Base-by-base conservation (phyloP, 371 early-diverging fungal genomes). In the Saksenaea vasiformis region DNA sequence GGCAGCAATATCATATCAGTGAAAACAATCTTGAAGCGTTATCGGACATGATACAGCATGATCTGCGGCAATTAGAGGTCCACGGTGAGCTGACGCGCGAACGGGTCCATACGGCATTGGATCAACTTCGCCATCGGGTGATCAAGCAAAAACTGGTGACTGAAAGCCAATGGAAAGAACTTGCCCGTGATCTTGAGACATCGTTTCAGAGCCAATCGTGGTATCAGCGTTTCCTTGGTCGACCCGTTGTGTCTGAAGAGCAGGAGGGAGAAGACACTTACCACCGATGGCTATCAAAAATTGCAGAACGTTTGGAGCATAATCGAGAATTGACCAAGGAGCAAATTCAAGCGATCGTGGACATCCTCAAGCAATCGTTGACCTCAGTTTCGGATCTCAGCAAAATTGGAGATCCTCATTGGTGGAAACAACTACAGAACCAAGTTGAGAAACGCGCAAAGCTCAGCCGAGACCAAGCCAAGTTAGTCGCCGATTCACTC, bases 1-100 rank as follows among this genome's bases (percentile, higher is more conserved):
- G 69, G 31, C 66, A 66, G 44, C 69, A 73, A 26, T 68, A 77
- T 43, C 67, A 72, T 5, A 43, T 77, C 26, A 54, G 70, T 7
- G 61, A 67, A 7, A 51, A 61, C 55, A 64, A 73, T 27, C 44
- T 66, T 13, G 58, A 78, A 19, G 69, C 27, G 7, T 26, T 81
- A 1, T 41, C 59, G 0, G 61, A 58, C n/a, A 69, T 71, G n/a
- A 15, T 81, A 9, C 64, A 66, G 19, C 79, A 76, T 47, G 63
- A 61, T 13, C 58, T 81, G 43, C 78, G 72, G 15, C 67, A 68
- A 43, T 61, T 78, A 0, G 75, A 76, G 39, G 57, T 81, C 13
- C 73, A 73, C 15, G 79, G 79, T 8, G 67, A 67, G 31, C 64
- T 81, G 27, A 68, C 77, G 5, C 66, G 67, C 8, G 77, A 78